These are phyloP conservation scores for Mycena indigotica DNA, from an alignment of 768 basidiomycete genomes.

Conservation along the genomic window DNA sequence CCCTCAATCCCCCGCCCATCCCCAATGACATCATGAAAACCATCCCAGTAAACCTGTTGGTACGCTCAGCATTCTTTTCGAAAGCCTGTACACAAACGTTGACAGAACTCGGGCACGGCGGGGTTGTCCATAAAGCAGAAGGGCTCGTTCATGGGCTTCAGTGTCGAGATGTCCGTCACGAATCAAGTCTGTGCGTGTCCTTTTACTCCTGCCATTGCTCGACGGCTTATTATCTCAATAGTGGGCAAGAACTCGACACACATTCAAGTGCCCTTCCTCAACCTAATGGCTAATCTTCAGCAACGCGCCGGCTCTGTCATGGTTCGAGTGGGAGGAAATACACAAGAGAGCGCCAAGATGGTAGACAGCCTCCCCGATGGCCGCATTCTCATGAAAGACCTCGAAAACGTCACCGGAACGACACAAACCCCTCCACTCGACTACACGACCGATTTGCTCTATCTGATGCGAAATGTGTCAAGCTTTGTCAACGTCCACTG, in stretches of 20 bases:
- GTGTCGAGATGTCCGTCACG: conserved; percentile 63
- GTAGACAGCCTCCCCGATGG: conserved; percentile 44
- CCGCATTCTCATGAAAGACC: conserved; percentile 28
- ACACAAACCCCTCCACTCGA: conserved; percentile 54
- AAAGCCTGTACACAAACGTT: not conserved
- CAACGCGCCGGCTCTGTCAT: conserved; percentile 62
- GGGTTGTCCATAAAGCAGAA: conserved; percentile 41
- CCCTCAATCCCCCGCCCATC: conserved; percentile 51
- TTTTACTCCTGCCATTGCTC: not conserved
- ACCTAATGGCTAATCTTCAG: conserved; percentile 70
- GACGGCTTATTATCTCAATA: conserved; percentile 20
- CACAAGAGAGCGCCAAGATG: conserved; percentile 65
- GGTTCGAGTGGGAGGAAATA: conserved; percentile 77
- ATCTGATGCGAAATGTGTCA: conserved; percentile 49
- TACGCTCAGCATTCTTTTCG: not conserved
- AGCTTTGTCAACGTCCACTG: conserved; percentile 46
- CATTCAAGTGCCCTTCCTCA: conserved; percentile 69
- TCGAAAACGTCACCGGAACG: not conserved
- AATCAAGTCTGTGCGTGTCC: conserved; percentile 53
- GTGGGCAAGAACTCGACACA: conserved; percentile 55
- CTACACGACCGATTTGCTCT: conserved; percentile 51
- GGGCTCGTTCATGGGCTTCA: conserved; percentile 56
- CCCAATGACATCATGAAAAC: conserved; percentile 46
- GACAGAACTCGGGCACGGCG: conserved; percentile 22
- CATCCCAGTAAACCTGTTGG: conserved; percentile 47